A percentile compares a stretch with the other conserved stretches of the same genome.
Conservation (phyloP, 2,329 filamentous ascomycete genomes). For the Calonectria fujianensis region DNA sequence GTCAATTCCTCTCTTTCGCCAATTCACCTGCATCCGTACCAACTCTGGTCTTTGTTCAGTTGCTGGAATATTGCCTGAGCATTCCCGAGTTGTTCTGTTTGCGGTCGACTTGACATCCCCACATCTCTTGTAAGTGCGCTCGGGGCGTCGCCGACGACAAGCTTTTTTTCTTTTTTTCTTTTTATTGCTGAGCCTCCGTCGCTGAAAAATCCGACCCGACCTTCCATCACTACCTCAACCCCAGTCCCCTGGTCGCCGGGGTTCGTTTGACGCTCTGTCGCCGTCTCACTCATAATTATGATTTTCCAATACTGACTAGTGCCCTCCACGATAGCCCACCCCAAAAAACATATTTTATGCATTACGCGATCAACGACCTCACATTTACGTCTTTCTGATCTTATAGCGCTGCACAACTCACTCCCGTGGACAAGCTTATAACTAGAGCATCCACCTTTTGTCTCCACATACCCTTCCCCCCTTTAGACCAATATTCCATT, state of each 20-base stretch:
- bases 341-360: slow-evolving; percentile 48
- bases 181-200: not conserved
- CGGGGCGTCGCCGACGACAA: slow-evolving; percentile 11
- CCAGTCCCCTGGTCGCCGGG: slow-evolving; percentile 2
- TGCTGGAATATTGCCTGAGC: slow-evolving; percentile 65
- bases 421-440: slow-evolving; percentile 49
- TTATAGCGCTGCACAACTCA: slow-evolving; percentile 32
- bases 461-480: slow-evolving; percentile 38
- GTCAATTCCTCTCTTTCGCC: slow-evolving; percentile 43
- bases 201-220: slow-evolving; percentile 20
- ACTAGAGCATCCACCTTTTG: slow-evolving; percentile 51
- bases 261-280: slow-evolving; percentile 19
- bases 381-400: slow-evolving; percentile 23
- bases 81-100: slow-evolving; percentile 47
- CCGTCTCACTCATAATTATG: slow-evolving; percentile 19
- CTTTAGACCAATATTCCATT: slow-evolving; percentile 52
- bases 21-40: slow-evolving; percentile 40
- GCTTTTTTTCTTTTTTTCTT: slow-evolving; percentile 14
- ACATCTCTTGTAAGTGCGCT: slow-evolving; percentile 22
- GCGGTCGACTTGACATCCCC: slow-evolving; percentile 34
- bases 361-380: slow-evolving; percentile 47
- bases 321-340: slow-evolving; percentile 46
- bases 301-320: slow-evolving; percentile 49
- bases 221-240: slow-evolving; percentile 14
- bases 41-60: slow-evolving; percentile 55